These are phyloP conservation scores for Tremella yokohamensis DNA, from an alignment of 768 basidiomycete species.

Conservation along the genomic window DNA sequence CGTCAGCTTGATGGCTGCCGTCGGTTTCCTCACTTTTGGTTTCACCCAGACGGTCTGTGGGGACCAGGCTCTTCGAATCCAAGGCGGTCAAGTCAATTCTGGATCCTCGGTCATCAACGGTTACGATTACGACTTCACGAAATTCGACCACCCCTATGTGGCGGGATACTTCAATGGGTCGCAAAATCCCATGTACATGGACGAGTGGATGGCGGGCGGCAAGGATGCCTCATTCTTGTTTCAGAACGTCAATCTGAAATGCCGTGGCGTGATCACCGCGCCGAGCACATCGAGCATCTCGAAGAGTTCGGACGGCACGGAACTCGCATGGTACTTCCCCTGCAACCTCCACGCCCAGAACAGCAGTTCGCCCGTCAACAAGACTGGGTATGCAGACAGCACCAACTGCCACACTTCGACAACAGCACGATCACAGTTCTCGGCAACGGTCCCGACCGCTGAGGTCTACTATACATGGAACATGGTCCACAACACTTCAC, in stretches of 20 bases:
- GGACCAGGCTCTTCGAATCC: conserved; percentile 74
- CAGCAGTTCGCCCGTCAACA: conserved; percentile 62
- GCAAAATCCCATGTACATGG: conserved; percentile 76
- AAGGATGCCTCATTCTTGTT: conserved; percentile 93
- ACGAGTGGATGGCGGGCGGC: conserved; percentile 71
- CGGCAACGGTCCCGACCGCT: conserved; percentile 61
- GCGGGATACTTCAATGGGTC: conserved; percentile 71
- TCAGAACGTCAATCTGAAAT: conserved; percentile 83
- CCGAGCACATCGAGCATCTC: conserved; percentile 69
- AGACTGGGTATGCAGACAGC: conserved; percentile 63
- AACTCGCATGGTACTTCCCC: conserved; percentile 93
- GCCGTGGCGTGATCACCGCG: conserved; percentile 70
- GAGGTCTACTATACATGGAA: conserved; percentile 95
- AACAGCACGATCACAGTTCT: conserved; percentile 59
- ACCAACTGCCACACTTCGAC: conserved; percentile 70
- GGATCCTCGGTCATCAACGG: conserved; percentile 91
- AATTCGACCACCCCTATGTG: conserved; percentile 71
- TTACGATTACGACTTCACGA: conserved; percentile 83
- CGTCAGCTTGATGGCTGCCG: conserved; percentile 75
- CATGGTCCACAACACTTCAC: conserved; percentile 63
- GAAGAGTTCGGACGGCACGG: conserved; percentile 55
- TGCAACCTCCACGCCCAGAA: conserved; percentile 85
- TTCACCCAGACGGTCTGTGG: conserved; percentile 94
- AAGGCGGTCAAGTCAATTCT: conserved; percentile 70
- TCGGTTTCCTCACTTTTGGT: conserved; percentile 97